A percentile compares a stretch with the other conserved stretches of the same genome.
These are phyloP conservation scores for Fusarium incarnatum DNA, from an alignment of 2,329 filamentous ascomycete genomes.

Conservation along the genomic window DNA sequence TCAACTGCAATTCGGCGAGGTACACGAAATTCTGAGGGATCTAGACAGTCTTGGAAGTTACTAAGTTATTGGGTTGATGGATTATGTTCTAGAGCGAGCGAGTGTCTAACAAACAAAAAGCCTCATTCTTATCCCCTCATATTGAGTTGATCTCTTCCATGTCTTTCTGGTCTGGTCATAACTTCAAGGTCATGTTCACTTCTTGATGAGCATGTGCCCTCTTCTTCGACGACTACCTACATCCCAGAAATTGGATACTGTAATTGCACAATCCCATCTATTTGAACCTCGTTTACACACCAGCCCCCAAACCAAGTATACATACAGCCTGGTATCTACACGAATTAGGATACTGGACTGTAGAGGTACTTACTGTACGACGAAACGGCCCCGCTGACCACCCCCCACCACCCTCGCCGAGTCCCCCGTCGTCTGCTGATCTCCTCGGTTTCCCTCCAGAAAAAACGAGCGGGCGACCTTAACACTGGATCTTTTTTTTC, in stretches of 20 bases:
- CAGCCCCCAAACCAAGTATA: slow-evolving; percentile 1
- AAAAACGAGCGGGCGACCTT: slow-evolving; percentile 18
- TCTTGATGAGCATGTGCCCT: slow-evolving; percentile 43
- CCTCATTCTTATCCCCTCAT: slow-evolving; percentile 4
- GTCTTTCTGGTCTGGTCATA: slow-evolving; percentile 30
- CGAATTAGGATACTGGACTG: slow-evolving; percentile 4
- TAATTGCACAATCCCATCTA: slow-evolving; percentile 3
- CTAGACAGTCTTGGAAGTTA: slow-evolving; percentile 10
- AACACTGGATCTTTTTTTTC: slow-evolving; percentile 16
- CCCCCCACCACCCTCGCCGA: slow-evolving; percentile 37
- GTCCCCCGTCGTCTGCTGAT: slow-evolving; percentile 45
- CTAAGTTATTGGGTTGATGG: slow-evolving; percentile 8
- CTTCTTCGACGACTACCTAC: slow-evolving; percentile 2
- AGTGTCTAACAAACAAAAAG: slow-evolving; percentile 17
- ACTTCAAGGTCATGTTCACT: slow-evolving; percentile 42
- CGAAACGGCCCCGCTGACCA: slow-evolving; percentile 43
- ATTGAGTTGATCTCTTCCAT: not conserved
- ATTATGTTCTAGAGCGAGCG: slow-evolving; percentile 25
- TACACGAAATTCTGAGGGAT: slow-evolving; percentile 28
- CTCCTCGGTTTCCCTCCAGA: slow-evolving; percentile 29
- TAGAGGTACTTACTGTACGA: slow-evolving; percentile 15
- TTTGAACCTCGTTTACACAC: slow-evolving; percentile 16
- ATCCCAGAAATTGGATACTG: slow-evolving; percentile 17
- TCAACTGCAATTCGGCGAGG: slow-evolving; percentile 9
- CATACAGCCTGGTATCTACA: not conserved